phyloP scores from a whole-genome alignment of 306 rosid genomes.

The Pyrus pyrifolia region DNA sequence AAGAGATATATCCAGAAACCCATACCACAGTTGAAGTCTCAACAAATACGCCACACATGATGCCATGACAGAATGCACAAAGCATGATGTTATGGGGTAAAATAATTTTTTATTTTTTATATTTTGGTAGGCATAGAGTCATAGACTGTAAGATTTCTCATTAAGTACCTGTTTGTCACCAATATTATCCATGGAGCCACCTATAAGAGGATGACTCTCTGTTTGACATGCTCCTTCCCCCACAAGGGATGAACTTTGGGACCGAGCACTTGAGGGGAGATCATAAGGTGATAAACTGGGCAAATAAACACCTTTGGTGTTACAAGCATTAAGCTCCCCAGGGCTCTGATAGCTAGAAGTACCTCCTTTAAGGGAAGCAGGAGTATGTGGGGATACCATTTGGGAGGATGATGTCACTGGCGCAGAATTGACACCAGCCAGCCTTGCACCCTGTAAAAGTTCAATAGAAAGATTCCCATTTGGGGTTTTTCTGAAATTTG shows the following conservation, averaged over 20 bases:
- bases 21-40: background rate
- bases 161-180: conserved; percentile 74
- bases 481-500: conserved; percentile 35
- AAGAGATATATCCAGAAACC: background rate
- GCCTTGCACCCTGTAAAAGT: conserved; percentile 62
- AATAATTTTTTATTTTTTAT: background rate
- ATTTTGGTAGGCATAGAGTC: background rate
- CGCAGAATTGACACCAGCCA: conserved; percentile 49
- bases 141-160: background rate
- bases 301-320: conserved; percentile 54
- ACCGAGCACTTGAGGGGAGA: conserved; percentile 59
- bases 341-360: conserved; percentile 50
- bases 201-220: conserved; percentile 48
- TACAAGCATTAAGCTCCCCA: conserved; percentile 48
- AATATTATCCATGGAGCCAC: conserved; percentile 48
- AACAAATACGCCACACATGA: background rate
- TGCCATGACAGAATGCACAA: background rate
- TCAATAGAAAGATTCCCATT: conserved; percentile 40
- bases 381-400: conserved; percentile 54
- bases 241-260: conserved; percentile 59
- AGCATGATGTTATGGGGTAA: background rate
- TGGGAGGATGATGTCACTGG: conserved; percentile 56
- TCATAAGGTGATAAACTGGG: conserved; percentile 71
- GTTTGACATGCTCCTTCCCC: conserved; percentile 57
- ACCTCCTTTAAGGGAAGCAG: conserved; percentile 56